Conservation (phyloP, 148 eudicot species). For the Vaccinium vitisidaea region DNA sequence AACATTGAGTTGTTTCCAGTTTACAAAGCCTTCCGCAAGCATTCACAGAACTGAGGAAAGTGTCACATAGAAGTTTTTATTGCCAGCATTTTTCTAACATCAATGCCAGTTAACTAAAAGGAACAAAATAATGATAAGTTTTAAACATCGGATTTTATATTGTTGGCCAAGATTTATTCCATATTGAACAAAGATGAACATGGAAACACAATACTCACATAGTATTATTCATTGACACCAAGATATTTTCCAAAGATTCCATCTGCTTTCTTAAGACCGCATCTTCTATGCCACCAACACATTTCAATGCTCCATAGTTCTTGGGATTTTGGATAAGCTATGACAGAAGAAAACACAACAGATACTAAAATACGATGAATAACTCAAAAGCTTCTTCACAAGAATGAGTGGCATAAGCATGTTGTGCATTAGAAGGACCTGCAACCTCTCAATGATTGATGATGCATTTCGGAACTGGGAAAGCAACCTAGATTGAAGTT, state of each 20-base stretch:
- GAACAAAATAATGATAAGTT: background rate
- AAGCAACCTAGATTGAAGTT: slow-evolving; percentile 24
- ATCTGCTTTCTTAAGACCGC: slow-evolving; percentile 63
- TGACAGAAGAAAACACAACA: background rate
- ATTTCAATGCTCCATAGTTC: slow-evolving; percentile 66
- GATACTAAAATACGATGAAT: background rate
- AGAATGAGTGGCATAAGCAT: background rate
- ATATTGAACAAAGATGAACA: background rate
- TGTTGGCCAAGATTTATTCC: background rate
- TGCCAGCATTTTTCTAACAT: background rate
- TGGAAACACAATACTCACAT: slow-evolving; percentile 39
- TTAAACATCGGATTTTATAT: background rate
- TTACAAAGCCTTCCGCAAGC: background rate
- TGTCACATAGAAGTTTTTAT: background rate
- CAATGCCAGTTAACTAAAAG: background rate
- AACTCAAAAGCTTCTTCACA: background rate
- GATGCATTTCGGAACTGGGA: slow-evolving; percentile 22
- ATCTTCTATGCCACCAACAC: slow-evolving; percentile 53
- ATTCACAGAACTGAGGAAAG: background rate
- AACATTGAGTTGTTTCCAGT: background rate
- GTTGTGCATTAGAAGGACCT: slow-evolving; percentile 25
- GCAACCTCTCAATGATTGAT: slow-evolving; percentile 28
- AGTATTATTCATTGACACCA: slow-evolving; percentile 54
- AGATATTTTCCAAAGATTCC: slow-evolving; percentile 60
- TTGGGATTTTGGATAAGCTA: slow-evolving; percentile 56